Evolutionary conservation across 75 land plant genomes (phyloP).

Genomic region (Cryptomeria japonica): DNA sequence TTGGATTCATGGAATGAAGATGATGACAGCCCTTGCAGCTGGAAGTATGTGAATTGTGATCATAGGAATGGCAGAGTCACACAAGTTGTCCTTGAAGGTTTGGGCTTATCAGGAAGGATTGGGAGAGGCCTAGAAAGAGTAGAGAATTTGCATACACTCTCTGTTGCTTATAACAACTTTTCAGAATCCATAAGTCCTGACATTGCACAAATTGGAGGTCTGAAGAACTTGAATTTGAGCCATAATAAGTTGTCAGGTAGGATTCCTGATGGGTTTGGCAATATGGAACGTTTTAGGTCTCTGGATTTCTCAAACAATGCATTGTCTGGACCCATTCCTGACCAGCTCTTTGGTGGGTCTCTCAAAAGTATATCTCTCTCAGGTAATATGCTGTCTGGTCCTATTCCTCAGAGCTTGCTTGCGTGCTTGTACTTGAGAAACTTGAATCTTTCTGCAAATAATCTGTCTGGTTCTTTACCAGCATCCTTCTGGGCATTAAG

Average conservation of each 20-base stretch:
- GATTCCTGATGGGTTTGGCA: slow-evolving; percentile 33
- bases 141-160: slow-evolving; percentile 42
- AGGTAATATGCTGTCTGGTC: slow-evolving; percentile 56
- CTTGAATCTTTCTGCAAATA: slow-evolving; percentile 64
- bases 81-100: slow-evolving; percentile 50
- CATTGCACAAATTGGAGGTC: slow-evolving; percentile 24
- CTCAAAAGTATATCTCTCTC: slow-evolving; percentile 47
- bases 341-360: slow-evolving; percentile 35
- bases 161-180: slow-evolving; percentile 68
- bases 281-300: slow-evolving; percentile 22
- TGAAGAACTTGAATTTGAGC: slow-evolving; percentile 56
- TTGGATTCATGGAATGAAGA: slow-evolving; percentile 83
- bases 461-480: slow-evolving; percentile 45
- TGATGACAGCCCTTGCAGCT: slow-evolving; percentile 77
- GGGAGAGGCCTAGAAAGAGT: slow-evolving; percentile 71
- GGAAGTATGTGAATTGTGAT: slow-evolving; percentile 72
- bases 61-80: slow-evolving; percentile 50
- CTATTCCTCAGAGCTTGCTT: slow-evolving; percentile 37
- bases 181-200: slow-evolving; percentile 45
- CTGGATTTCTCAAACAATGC: slow-evolving; percentile 77
- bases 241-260: slow-evolving; percentile 56
- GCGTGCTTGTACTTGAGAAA: slow-evolving; percentile 33
- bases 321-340: slow-evolving; percentile 52
- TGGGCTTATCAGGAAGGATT: slow-evolving; percentile 68
- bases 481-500: slow-evolving; percentile 36